phyloP scores from a whole-genome alignment of 2,329 filamentous ascomycete genomes.

The Pyrenophora teres region DNA sequence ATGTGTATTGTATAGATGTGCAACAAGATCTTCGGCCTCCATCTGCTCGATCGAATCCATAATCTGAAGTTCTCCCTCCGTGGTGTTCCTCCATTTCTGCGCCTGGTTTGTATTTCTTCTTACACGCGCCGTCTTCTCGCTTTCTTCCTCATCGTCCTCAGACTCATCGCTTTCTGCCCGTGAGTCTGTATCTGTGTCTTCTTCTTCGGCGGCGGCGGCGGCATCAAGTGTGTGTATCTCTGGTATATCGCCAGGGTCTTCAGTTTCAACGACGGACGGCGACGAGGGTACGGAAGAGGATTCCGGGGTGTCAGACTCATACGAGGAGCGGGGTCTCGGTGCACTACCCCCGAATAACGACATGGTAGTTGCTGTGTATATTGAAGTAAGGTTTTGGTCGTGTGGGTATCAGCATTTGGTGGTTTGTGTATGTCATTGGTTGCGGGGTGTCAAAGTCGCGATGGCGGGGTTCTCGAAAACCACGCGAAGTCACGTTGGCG shows the following conservation, averaged over 20 bases:
- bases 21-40: conserved; percentile 68
- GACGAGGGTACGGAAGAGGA: conserved; percentile 9
- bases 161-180: conserved; percentile 15
- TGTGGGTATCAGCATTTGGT: background rate
- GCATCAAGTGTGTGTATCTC: conserved; percentile 15
- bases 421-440: conserved; percentile 6
- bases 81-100: conserved; percentile 69
- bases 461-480: conserved; percentile 15
- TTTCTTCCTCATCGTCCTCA: conserved; percentile 9
- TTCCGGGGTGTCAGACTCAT: conserved; percentile 17
- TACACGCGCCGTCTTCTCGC: conserved; percentile 46
- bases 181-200: conserved; percentile 24
- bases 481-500: conserved; percentile 22
- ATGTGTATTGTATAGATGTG: conserved; percentile 81
- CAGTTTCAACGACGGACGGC: conserved; percentile 7
- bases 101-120: conserved; percentile 74
- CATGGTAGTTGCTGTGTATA: conserved; percentile 38
- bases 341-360: conserved; percentile 44
- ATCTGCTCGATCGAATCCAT: conserved; percentile 66
- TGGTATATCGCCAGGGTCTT: conserved; percentile 10
- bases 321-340: conserved; percentile 16
- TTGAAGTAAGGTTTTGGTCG: conserved; percentile 13
- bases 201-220: conserved; percentile 6
- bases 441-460: conserved; percentile 6
- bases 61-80: conserved; percentile 65